phyloP scores from a whole-genome alignment of 192 early-diverging fungal genomes.

The Backusella luteola region DNA sequence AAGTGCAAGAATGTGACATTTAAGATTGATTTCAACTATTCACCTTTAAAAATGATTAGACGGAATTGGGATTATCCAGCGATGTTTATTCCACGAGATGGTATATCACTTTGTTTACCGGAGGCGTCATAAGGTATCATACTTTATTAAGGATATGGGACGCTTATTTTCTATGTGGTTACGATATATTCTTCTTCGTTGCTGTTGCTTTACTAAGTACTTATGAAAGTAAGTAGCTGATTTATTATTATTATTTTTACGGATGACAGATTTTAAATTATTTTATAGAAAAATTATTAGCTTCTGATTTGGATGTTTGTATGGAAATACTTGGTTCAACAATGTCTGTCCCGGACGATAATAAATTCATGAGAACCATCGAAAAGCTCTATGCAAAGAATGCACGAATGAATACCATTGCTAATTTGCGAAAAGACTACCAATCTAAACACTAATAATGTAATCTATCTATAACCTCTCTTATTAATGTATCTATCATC shows the following conservation, averaged over 20 bases:
- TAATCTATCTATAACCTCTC: not conserved
- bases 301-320: conserved; percentile 44
- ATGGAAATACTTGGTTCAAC: conserved; percentile 48
- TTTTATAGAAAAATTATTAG: conserved; percentile 35
- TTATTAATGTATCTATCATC: conserved; percentile 1
- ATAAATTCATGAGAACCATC: conserved; percentile 40
- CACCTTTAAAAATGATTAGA: conserved; percentile 22
- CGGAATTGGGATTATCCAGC: conserved; percentile 42
- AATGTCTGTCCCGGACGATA: conserved; percentile 49
- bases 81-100: conserved; percentile 55
- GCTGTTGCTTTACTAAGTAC: conserved; percentile 47
- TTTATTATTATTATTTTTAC: not conserved
- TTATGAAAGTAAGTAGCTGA: conserved; percentile 40
- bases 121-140: conserved; percentile 49
- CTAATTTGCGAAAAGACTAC: not conserved
- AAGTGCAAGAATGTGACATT: conserved; percentile 14
- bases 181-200: conserved; percentile 52
- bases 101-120: conserved; percentile 60
- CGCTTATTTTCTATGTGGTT: conserved; percentile 47
- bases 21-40: not conserved
- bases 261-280: not conserved
- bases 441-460: conserved; percentile 8
- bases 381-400: conserved; percentile 34
- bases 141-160: conserved; percentile 58
- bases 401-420: not conserved